Evolutionary conservation across 768 basidiomycete species (phyloP).

Genomic region (Mycena crocata): DNA sequence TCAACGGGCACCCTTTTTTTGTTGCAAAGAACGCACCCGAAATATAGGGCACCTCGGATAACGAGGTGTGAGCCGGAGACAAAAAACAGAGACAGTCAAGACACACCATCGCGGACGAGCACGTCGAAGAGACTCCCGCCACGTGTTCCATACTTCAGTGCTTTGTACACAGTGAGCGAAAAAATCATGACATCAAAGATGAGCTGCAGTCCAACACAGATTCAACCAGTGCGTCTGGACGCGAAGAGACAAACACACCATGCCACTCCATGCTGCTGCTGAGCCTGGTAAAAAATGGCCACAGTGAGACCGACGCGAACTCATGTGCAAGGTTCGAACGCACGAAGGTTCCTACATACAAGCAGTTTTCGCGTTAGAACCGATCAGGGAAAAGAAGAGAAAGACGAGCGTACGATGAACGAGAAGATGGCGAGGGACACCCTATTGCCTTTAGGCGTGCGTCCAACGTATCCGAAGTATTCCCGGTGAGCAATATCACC

Average conservation of each 20-base stretch:
- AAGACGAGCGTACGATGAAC: neutral
- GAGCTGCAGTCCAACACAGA: conserved; percentile 9
- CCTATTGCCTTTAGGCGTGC: neutral
- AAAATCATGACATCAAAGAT: conserved; percentile 38
- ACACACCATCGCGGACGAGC: conserved; percentile 29
- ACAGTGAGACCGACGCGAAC: neutral
- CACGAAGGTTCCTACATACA: conserved; percentile 3
- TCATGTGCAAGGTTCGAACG: neutral
- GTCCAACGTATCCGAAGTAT: neutral
- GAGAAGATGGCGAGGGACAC: conserved; percentile 6
- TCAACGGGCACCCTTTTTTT: too few species aligned
- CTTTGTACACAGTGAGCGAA: conserved; percentile 34
- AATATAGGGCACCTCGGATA: conserved; percentile 26
- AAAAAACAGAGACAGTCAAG: neutral
- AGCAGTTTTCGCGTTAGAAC: neutral
- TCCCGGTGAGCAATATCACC: neutral
- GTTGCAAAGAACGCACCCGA: conserved; percentile 26
- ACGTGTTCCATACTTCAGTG: conserved; percentile 6
- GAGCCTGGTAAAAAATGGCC: neutral
- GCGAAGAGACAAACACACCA: neutral
- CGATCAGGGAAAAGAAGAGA: too few species aligned
- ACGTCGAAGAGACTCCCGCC: conserved; percentile 11
- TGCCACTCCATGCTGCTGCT: conserved; percentile 22
- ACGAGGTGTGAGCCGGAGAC: neutral
- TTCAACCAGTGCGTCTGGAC: neutral